Evolutionary conservation across 2,329 filamentous ascomycete species (phyloP).

Genomic region (Neofusicoccum sp.): DNA sequence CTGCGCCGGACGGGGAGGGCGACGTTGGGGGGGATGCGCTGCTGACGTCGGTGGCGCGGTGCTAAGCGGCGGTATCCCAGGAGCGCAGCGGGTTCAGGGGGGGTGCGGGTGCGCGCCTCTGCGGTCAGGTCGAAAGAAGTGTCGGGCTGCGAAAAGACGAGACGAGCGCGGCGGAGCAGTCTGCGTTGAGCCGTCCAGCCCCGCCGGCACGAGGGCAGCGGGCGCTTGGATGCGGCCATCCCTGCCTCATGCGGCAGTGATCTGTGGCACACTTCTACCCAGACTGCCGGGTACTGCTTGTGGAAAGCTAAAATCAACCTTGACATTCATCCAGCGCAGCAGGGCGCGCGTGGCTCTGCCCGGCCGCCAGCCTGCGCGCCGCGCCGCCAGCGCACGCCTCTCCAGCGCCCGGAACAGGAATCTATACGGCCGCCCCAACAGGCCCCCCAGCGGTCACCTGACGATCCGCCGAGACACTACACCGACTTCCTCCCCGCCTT

Average conservation of each 20-base stretch:
- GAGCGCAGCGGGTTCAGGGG: background rate
- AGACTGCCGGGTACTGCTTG: constrained; percentile 13
- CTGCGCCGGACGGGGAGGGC: background rate
- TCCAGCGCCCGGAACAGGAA: background rate
- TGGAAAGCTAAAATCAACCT: constrained; percentile 17
- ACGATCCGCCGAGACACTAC: constrained; percentile 12
- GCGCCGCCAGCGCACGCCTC: background rate
- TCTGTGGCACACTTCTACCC: constrained; percentile 13
- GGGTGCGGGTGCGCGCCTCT: background rate
- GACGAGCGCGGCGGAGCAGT: constrained; percentile 10
- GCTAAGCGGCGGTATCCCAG: constrained; percentile 1
- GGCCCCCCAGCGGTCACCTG: background rate
- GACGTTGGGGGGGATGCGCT: background rate
- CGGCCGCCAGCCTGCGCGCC: too few species aligned
- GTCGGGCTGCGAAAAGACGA: constrained; percentile 14
- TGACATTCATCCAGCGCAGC: background rate
- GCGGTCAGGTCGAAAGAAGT: constrained; percentile 15
- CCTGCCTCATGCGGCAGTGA: constrained; percentile 4
- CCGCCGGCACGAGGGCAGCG: constrained; percentile 1
- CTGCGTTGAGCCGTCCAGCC: constrained; percentile 12
- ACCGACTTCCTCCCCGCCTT: constrained; percentile 17
- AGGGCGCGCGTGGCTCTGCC: too few species aligned
- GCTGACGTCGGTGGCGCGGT: constrained; percentile 13
- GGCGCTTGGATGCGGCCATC: constrained; percentile 13
- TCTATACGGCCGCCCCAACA: background rate